These are phyloP conservation scores for Neurospora sp. DNA, from an alignment of 495 filamentous ascomycete species.

Conservation along the genomic window DNA sequence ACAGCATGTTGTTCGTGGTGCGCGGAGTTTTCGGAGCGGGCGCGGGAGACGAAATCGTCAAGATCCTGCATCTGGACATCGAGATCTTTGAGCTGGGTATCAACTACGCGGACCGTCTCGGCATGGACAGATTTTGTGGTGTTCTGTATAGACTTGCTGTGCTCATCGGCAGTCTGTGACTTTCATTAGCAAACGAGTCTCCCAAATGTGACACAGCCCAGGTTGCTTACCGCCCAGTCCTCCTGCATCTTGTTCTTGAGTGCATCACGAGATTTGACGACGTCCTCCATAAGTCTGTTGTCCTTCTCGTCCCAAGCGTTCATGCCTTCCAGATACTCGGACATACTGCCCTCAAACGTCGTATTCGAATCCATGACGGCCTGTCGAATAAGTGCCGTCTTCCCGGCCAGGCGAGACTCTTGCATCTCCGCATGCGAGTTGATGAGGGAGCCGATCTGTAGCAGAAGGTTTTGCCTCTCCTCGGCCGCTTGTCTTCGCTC, in stretches of 20 bases:
- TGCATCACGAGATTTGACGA: slow-evolving; percentile 59
- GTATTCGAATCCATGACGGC: slow-evolving; percentile 53
- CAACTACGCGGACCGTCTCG: slow-evolving; percentile 84
- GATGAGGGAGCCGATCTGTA: slow-evolving; percentile 65
- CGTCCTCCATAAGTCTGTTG: slow-evolving; percentile 55
- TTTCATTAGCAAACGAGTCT: slow-evolving; percentile 17
- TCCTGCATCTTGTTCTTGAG: slow-evolving; percentile 74
- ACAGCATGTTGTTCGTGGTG: slow-evolving; percentile 57
- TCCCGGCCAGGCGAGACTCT: slow-evolving; percentile 55
- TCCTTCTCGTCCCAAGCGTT: slow-evolving; percentile 66
- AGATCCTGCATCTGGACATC: slow-evolving; percentile 76
- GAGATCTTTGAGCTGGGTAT: slow-evolving; percentile 79
- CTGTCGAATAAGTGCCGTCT: slow-evolving; percentile 48
- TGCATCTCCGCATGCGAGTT: slow-evolving; percentile 64
- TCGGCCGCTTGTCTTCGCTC: slow-evolving; percentile 62
- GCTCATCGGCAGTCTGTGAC: slow-evolving; percentile 58
- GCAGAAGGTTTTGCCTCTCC: slow-evolving; percentile 63
- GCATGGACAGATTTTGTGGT: slow-evolving; percentile 82
- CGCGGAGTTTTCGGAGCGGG: slow-evolving; percentile 66
- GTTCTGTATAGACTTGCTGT: slow-evolving; percentile 66
- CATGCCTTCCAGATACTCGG: slow-evolving; percentile 59
- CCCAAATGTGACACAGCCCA: not conserved
- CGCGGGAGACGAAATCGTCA: slow-evolving; percentile 81
- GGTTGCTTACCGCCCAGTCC: slow-evolving; percentile 66
- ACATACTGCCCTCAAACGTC: slow-evolving; percentile 51